Conservation (phyloP, 2,329 filamentous ascomycete genomes). For the Pseudocercospora fijiensis region DNA sequence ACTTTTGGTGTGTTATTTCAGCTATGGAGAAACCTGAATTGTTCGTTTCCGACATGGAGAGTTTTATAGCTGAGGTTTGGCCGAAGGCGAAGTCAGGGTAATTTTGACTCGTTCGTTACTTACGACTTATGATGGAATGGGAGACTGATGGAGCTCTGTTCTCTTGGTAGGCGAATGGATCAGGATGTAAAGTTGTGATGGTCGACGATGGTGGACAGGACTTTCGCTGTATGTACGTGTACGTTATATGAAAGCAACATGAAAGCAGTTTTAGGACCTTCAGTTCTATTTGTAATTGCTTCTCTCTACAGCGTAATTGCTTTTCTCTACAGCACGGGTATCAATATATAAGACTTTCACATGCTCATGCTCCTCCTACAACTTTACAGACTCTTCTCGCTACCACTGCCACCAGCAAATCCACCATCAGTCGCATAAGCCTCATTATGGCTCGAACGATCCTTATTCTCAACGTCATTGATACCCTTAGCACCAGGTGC, state of each 20-base stretch:
- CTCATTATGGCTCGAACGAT: conserved; percentile 19
- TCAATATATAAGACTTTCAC: background rate
- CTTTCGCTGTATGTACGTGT: background rate
- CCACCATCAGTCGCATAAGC: conserved; percentile 15
- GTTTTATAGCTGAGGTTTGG: conserved; percentile 35
- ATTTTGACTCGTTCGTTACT: background rate
- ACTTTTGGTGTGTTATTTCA: background rate
- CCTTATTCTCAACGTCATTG: conserved; percentile 21
- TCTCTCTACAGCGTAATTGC: background rate
- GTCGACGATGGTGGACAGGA: background rate
- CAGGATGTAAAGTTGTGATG: background rate
- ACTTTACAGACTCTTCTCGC: conserved; percentile 19
- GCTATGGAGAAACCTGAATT: conserved; percentile 37
- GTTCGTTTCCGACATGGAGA: conserved; percentile 37
- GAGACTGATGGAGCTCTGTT: background rate
- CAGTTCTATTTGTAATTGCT: background rate
- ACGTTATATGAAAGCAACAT: background rate
- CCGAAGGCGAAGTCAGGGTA: conserved; percentile 22
- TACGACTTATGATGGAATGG: background rate
- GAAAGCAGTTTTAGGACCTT: background rate
- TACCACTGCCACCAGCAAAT: conserved; percentile 14
- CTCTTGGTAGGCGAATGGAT: background rate
- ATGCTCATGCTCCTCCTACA: background rate
- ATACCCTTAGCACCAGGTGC: conserved; percentile 8
- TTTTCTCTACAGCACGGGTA: background rate